phyloP scores from a whole-genome alignment of 2,329 filamentous ascomycete species.

The Sporothrix curviconia region DNA sequence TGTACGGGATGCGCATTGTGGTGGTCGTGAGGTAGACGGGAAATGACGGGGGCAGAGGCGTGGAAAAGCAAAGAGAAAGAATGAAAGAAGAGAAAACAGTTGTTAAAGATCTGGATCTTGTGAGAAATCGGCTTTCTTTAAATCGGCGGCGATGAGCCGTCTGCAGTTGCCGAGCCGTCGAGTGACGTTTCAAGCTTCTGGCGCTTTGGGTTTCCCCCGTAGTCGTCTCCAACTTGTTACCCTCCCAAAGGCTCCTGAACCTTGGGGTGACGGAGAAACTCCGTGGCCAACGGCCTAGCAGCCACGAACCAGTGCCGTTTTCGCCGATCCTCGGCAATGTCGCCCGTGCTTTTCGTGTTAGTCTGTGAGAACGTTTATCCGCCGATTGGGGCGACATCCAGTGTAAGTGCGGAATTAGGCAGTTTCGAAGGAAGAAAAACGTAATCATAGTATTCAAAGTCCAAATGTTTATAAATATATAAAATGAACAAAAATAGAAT shows the following conservation, averaged over 20 bases:
- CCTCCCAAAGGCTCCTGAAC: not conserved
- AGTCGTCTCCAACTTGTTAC: too few species aligned
- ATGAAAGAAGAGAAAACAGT: not conserved
- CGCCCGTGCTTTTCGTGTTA: not conserved
- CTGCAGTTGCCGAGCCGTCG: constrained; percentile 1
- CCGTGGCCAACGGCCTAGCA: not conserved
- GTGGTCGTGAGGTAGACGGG: not conserved
- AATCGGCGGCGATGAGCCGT: not conserved
- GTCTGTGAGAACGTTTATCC: constrained; percentile 3
- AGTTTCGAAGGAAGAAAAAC: not conserved
- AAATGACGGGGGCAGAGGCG: not conserved
- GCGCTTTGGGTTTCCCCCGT: too few species aligned
- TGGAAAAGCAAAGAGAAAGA: not conserved
- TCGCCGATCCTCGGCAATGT: constrained; percentile 4
- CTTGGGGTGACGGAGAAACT: not conserved
- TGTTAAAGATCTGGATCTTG: too few species aligned
- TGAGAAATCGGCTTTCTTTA: too few species aligned
- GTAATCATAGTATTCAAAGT: not conserved
- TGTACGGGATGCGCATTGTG: constrained; percentile 64
- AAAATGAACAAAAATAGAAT: not conserved
- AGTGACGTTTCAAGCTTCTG: too few species aligned
- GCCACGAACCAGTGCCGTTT: not conserved
- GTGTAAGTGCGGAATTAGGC: constrained; percentile 6
- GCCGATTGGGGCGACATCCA: not conserved
- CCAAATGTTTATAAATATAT: not conserved